Base-by-base conservation (phyloP, 2,329 filamentous ascomycete genomes). In the Cytospora chrysosperma region DNA sequence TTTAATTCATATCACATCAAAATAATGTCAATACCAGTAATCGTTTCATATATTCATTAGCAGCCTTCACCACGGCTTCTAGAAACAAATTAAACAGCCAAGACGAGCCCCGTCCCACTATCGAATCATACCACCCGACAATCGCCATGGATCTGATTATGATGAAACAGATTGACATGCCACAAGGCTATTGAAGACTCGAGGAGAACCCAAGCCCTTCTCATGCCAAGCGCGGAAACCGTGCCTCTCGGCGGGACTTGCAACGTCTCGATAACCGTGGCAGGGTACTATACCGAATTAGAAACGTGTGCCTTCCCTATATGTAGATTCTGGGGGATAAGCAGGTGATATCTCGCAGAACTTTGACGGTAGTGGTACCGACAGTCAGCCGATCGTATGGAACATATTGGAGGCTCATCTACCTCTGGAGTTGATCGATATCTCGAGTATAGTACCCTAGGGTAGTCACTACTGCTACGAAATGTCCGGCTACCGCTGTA, bases 51-150 rank as follows among this genome's bases (percentile, higher is more conserved):
- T n/a, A n/a, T n/a, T n/a, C n/a, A 30, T 30, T 5, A 30, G 28
- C 28, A 9, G 28, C 4, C 32, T 15, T 13, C 15, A 34, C 12
- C 9, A 13, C 32, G 9, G 12, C 40, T 43, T 19, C 17, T n/a
- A n/a, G 17, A 7, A 0, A 43, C 9, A n/a, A 19, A 43, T 5
- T 6, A 2, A n/a, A n/a, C 8, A n/a, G 1, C 6, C 3, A 7
- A n/a, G 8, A n/a, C 40, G 9, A n/a, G n/a, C 3, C 1, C 37
- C 19, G 8, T 43, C 37, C 37, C 40, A 19, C 2, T 3, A 7
- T n/a, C 19, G 9, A n/a, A 7, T 43, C 8, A 19, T 17, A 19
- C 40, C 17, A n/a, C 19, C 40, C 40, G 6, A 43, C 19, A 7
- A 2, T 43, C 17, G 3, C 10, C 40, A 43, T 43, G 40, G 40